phyloP scores from a whole-genome alignment of 441 rosid genomes.

The Lepidium campestre region DNA sequence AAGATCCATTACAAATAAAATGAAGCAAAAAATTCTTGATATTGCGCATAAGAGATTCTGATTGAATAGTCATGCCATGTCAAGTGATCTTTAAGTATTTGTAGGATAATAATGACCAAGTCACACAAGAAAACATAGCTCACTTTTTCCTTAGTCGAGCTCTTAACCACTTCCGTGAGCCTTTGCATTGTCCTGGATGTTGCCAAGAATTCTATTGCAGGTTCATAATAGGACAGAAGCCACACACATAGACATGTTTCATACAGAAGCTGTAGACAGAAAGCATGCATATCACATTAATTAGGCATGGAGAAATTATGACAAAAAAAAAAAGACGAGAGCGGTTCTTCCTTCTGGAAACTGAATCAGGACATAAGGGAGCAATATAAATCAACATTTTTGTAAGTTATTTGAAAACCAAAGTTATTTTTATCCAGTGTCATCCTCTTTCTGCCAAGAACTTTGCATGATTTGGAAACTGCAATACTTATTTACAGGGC shows the following conservation, averaged over 20 bases:
- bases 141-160: slow-evolving; percentile 96
- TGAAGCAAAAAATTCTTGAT: background rate
- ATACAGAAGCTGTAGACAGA: slow-evolving; percentile 72
- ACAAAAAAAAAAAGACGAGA: background rate
- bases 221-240: slow-evolving; percentile 93
- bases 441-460: background rate
- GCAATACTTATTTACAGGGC: background rate
- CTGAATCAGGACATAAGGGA: background rate
- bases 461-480: background rate
- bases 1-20: background rate
- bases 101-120: background rate
- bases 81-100: background rate
- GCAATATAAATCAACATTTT: background rate
- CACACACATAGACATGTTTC: slow-evolving; percentile 97
- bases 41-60: background rate
- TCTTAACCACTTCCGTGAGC: slow-evolving; percentile 76
- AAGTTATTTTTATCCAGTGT: background rate
- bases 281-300: slow-evolving; percentile 18
- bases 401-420: background rate
- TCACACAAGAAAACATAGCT: slow-evolving; percentile 22
- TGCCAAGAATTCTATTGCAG: slow-evolving; percentile 79
- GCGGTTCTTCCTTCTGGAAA: background rate
- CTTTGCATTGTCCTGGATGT: slow-evolving; percentile 81
- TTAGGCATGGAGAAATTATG: slow-evolving; percentile 13
- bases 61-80: background rate